These are phyloP conservation scores for Aspergillus japonicus DNA, from an alignment of 2,329 filamentous ascomycete genomes.

Conservation along the genomic window DNA sequence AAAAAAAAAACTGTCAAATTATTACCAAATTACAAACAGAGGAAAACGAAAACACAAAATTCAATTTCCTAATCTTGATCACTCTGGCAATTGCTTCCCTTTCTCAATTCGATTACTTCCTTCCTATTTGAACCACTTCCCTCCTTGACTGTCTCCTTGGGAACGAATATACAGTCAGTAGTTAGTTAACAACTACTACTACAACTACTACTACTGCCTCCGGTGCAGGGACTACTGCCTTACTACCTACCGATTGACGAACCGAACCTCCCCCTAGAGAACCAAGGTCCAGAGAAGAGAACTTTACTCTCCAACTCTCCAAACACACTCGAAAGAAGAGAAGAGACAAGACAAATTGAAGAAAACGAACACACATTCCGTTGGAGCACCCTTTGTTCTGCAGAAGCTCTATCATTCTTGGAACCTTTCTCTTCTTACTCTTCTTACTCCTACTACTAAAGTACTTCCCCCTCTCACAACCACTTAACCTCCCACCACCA, in stretches of 20 bases:
- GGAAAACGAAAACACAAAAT: constrained; percentile 39
- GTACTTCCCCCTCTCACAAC: constrained; percentile 13
- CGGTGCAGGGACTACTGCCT: no score
- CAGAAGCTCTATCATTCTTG: constrained; percentile 14
- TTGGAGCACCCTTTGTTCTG: constrained; percentile 21
- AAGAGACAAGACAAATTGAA: background rate
- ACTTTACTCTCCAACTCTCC: no score
- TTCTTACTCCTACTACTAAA: background rate
- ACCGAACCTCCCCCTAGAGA: no score
- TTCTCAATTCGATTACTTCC: constrained; percentile 22
- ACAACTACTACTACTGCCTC: no score
- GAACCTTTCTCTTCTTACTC: constrained; percentile 14
- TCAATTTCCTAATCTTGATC: constrained; percentile 24
- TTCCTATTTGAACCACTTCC: background rate
- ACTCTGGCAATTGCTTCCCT: constrained; percentile 2
- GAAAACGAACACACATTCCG: constrained; percentile 15
- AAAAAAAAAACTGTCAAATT: constrained; percentile 18
- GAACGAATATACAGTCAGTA: background rate
- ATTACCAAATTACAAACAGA: constrained; percentile 35
- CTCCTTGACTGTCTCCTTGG: constrained; percentile 15
- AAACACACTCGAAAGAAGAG: background rate
- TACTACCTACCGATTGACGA: no score
- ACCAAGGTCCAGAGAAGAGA: no score
- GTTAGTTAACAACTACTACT: background rate
- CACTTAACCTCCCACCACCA: background rate